phyloP scores from a whole-genome alignment of 2,329 filamentous ascomycete species.

The Curvularia sp. region DNA sequence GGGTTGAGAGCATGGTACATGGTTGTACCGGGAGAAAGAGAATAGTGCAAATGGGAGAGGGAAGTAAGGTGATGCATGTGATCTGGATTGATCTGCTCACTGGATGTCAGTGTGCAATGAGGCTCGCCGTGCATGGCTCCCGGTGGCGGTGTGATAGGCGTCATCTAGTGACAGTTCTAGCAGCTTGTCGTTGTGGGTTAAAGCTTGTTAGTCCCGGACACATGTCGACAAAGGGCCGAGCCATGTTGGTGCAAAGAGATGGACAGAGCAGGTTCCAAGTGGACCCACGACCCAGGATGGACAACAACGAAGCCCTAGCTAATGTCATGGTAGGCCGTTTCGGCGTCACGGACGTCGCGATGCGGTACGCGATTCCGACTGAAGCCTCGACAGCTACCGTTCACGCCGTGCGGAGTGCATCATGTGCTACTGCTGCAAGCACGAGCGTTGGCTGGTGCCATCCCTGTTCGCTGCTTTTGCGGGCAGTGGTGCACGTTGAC shows the following conservation, averaged over 20 bases:
- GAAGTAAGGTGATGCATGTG: conserved; percentile 26
- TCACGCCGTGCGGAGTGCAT: conserved; percentile 25
- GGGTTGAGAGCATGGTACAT: conserved; percentile 14
- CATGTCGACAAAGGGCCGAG: conserved; percentile 28
- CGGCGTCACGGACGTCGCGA: conserved; percentile 20
- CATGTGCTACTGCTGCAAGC: conserved; percentile 17
- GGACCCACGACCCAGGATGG: conserved; percentile 22
- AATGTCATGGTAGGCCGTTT: conserved; percentile 20
- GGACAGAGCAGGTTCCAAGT: conserved; percentile 9
- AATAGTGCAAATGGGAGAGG: conserved; percentile 9
- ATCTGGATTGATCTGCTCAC: conserved; percentile 30
- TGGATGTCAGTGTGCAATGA: conserved; percentile 18
- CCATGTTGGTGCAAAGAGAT: conserved; percentile 26
- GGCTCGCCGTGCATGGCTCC: conserved; percentile 22
- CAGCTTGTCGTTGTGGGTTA: conserved; percentile 23
- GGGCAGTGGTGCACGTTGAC: not conserved
- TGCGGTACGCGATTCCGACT: conserved; percentile 31
- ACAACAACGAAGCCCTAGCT: conserved; percentile 12
- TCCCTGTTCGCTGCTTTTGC: conserved; percentile 35
- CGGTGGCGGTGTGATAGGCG: conserved; percentile 33
- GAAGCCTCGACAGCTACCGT: conserved; percentile 20
- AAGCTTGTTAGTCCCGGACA: conserved; percentile 16
- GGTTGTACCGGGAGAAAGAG: conserved; percentile 11
- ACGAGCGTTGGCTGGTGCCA: conserved; percentile 25
- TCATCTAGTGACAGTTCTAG: conserved; percentile 18